Base-by-base conservation (phyloP, 352 stramenopile genomes). In the Phytophthora aleatoria region DNA sequence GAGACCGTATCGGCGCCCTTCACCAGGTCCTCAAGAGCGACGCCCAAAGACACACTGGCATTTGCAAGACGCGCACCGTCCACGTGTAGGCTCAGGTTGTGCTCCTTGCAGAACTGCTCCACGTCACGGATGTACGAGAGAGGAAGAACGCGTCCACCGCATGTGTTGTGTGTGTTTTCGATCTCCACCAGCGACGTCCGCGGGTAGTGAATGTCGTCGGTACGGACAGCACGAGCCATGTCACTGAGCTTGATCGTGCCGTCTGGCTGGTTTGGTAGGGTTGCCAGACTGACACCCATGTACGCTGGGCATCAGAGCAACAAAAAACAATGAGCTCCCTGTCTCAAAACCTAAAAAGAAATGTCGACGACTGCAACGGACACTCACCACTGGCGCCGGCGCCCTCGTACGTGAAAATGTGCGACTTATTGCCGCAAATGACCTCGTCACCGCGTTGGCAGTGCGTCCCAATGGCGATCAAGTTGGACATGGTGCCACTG, bases 131-230 rank as follows among this genome's bases (percentile, higher is more conserved):
- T 81, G 71, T 97, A 98, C 15, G 69, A 53, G 15, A 82, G 60
- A 13, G 92, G 76, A 9, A 99, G 81, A 31, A 96, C 85, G 11
- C 92, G 81, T 10, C 97, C 97, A 30, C 97, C 97, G 33, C 96
- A 92, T 57, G 94, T 97, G 79, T 99, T 99, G 69, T 99, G 97
- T 36, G 97, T 99, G 81, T 99, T 99, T 80, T 99, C 97, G n/a
- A 99, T 76, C 70, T 85, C 88, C 28, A 99, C 83, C 15, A 99
- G 73, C 6, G 74, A 74, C 12, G 96, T 97, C 49, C 90, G 74
- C 41, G 85, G 85, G 67, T 87, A 92, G 65, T 94, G 85, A 50
- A 82, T 81, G 42, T 94, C 83, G 67, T 92, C 83, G 1, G 68
- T 64, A 26, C 86, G 87, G 13, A 96, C 76, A 10, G 86, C 84